These are phyloP conservation scores for Hordeum vulgare DNA, from an alignment of 176 grass and related monocot species.

Conservation along the genomic window MorexV3_pseudomolecules_assembly NC_058524.1:383906080-383906579, in stretches of 20 bases:
- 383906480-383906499: slow-evolving; percentile 16
- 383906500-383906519: slow-evolving; percentile 28
- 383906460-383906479: slow-evolving; percentile 29
- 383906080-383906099: slow-evolving; percentile 2
- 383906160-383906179: neutral
- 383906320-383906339: neutral
- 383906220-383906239: slow-evolving; percentile 22
- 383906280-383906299: too few relatives aligned
- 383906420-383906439: neutral
- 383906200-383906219: neutral
- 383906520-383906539: neutral
- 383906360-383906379: neutral
- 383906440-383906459: slow-evolving; percentile 32
- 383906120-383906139: slow-evolving; percentile 15
- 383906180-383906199: slow-evolving; percentile 12
- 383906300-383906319: too few relatives aligned
- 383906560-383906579: neutral
- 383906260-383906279: neutral
- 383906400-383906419: neutral
- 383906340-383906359: neutral
- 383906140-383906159: slow-evolving; percentile 1
- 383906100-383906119: neutral
- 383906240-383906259: slow-evolving; percentile 19
- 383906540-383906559: slow-evolving; percentile 7
- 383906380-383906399: neutral